Conservation (phyloP, 306 rosid species). For the Aeschynomene evenia region DNA sequence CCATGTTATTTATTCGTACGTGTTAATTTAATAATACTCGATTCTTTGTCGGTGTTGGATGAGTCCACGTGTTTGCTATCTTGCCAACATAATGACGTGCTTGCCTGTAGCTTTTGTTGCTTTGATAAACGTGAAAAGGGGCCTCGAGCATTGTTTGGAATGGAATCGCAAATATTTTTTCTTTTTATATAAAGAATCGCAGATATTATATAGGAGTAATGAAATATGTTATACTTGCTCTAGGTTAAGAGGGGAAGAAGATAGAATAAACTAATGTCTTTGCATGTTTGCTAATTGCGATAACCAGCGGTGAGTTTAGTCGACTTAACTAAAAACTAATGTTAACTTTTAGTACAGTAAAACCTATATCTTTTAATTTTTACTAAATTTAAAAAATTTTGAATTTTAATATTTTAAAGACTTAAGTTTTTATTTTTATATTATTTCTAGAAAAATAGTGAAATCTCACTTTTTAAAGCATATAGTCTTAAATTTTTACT, state of each 20-base stretch:
- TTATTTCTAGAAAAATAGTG: too few relatives aligned
- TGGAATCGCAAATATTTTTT: neutral
- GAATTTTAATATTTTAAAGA: too few relatives aligned
- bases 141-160: neutral
- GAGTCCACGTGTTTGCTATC: neutral
- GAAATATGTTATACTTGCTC: neutral
- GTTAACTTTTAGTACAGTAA: too few relatives aligned
- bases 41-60: neutral
- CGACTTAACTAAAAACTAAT: too few relatives aligned
- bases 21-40: neutral
- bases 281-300: too few relatives aligned
- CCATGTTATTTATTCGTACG: neutral
- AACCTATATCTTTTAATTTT: too few relatives aligned
- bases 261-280: neutral
- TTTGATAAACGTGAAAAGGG: neutral
- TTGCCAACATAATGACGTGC: neutral
- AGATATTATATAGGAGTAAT: neutral
- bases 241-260: neutral
- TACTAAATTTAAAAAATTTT: too few relatives aligned
- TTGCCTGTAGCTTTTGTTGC: neutral
- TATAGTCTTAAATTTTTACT: too few relatives aligned
- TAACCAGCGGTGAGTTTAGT: too few relatives aligned
- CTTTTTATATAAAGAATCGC: too few relatives aligned
- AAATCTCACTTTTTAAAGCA: too few relatives aligned
- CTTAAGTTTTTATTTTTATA: too few relatives aligned